Evolutionary conservation across 495 filamentous ascomycete species (phyloP), one percentile per base, ranked within the genome.

Genomic region (Neurospora cerealis): DNA sequence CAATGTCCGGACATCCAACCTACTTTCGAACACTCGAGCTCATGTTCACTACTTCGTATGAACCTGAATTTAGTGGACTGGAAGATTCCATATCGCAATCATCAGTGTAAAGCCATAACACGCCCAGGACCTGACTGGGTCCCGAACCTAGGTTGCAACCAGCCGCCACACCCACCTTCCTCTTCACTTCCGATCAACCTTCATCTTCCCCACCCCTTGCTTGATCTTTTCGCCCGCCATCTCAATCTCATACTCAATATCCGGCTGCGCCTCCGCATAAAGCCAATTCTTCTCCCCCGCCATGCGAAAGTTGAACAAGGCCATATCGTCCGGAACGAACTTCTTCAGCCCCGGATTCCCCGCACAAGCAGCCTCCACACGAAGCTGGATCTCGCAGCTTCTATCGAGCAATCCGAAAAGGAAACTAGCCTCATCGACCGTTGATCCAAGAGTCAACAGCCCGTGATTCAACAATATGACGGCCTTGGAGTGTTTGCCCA

Each of bases 401-500:
- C 84, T 81, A 74, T 89, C 87, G 39, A 88, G 74, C 28, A 87
- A 70, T 0, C 83, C 81, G 72, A 89, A 89, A 15, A 88, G 76
- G 76, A 83, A 89, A 11, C 83, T 86, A 4, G 87, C 87, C 76
- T 88, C 88, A 79, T 89, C 88, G 0, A 88, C 85, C 0, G 86
- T 89, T 13, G 75, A 46, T 2, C 87, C 88, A 4, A 86, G 86
- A 0, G 86, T 88, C 38, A 90, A 76, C 17, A 90, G 77, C 0
- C 87, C 87, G 75, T 90, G 88, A 71, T 89, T 89, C 73, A 84
- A 79, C 10, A 90, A 82, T 11, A 89, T 85, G 17, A 83, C 80
- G 7, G 77, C 84, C 76, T 84, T 88, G 70, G 83, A 84, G 28
- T 77, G 77, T 34, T 70, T 40, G 0, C 87, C 87, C 2, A 90